These are phyloP conservation scores for Ceratocystis papillata DNA, from an alignment of 2,329 filamentous ascomycete genomes.

Conservation along the genomic window DNA sequence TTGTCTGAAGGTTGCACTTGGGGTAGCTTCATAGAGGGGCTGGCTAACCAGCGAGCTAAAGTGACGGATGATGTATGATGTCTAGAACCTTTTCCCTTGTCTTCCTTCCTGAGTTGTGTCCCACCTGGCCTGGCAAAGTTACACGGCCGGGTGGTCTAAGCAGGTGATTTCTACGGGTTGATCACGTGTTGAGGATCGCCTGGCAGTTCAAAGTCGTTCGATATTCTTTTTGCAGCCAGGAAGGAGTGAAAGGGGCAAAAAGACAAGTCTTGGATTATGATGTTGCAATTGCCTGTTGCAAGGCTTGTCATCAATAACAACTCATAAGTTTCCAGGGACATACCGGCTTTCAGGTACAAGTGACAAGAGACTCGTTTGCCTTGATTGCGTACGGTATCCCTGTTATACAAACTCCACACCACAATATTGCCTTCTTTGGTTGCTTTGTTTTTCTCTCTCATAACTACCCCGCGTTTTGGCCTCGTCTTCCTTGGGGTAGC, in stretches of 20 bases:
- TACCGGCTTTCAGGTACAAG: neutral
- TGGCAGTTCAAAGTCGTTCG: conserved; percentile 16
- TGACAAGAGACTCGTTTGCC: neutral
- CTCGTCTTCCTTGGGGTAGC: neutral
- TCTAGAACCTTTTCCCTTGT: neutral
- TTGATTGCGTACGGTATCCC: neutral
- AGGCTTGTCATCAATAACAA: neutral
- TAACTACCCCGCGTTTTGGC: conserved; percentile 13
- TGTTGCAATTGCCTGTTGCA: neutral
- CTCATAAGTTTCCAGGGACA: neutral
- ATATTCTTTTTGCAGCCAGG: neutral
- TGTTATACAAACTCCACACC: too few relatives aligned
- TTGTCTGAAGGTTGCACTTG: neutral
- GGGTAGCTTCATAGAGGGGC: neutral
- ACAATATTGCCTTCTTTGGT: too few relatives aligned
- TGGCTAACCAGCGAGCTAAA: neutral
- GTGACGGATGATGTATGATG: neutral
- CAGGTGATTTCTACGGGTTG: conserved; percentile 13
- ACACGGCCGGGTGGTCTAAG: conserved; percentile 7
- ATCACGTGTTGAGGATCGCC: conserved; percentile 16
- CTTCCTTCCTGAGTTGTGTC: neutral
- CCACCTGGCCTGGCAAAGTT: neutral
- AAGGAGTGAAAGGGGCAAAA: too few relatives aligned
- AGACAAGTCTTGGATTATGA: neutral
- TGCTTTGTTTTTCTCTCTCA: too few relatives aligned